These are phyloP conservation scores for Malassezia brasiliensis DNA, from an alignment of 1,284 basidiomycete species.

Conservation along the genomic window DNA sequence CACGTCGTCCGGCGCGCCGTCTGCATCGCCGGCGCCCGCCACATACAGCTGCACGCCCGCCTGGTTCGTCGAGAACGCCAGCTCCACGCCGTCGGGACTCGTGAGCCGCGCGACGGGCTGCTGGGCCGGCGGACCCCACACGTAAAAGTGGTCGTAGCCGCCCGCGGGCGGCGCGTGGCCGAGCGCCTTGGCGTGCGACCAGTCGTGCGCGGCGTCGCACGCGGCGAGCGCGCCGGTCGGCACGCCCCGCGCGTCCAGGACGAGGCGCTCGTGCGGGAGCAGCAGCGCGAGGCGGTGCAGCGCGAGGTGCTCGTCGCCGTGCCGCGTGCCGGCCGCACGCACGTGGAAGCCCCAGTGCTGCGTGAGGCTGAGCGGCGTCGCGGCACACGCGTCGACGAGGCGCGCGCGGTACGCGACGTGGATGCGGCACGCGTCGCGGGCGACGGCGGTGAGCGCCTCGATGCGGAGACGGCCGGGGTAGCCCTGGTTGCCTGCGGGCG, in stretches of 20 bases:
- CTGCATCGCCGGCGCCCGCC: conserved; percentile 13
- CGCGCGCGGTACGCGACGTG: conserved; percentile 32
- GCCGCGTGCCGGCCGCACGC: conserved; percentile 14
- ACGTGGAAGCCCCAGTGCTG: conserved; percentile 47
- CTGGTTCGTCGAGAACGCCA: conserved; percentile 35
- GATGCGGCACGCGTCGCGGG: conserved; percentile 7
- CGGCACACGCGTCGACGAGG: conserved; percentile 4
- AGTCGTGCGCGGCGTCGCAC: conserved; percentile 19
- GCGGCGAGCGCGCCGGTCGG: conserved; percentile 26
- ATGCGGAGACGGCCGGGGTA: conserved; percentile 33
- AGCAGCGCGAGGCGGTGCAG: conserved; percentile 28
- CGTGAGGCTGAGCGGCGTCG: conserved; percentile 43
- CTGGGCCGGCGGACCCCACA: conserved; percentile 23
- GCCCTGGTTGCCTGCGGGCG: conserved; percentile 32
- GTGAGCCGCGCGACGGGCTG: background rate
- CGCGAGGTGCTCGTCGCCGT: conserved; percentile 17
- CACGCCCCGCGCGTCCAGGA: conserved; percentile 22
- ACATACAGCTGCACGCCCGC: conserved; percentile 36
- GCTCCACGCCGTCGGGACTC: conserved; percentile 22
- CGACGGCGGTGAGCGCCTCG: conserved; percentile 29
- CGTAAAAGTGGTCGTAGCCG: conserved; percentile 42
- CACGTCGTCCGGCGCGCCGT: background rate
- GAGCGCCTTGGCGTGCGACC: conserved; percentile 24
- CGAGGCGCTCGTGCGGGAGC: conserved; percentile 23
- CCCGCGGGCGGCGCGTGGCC: conserved; percentile 16